phyloP scores from a whole-genome alignment of 2,329 filamentous ascomycete species.

The Dactylonectria macrodidyma region DNA sequence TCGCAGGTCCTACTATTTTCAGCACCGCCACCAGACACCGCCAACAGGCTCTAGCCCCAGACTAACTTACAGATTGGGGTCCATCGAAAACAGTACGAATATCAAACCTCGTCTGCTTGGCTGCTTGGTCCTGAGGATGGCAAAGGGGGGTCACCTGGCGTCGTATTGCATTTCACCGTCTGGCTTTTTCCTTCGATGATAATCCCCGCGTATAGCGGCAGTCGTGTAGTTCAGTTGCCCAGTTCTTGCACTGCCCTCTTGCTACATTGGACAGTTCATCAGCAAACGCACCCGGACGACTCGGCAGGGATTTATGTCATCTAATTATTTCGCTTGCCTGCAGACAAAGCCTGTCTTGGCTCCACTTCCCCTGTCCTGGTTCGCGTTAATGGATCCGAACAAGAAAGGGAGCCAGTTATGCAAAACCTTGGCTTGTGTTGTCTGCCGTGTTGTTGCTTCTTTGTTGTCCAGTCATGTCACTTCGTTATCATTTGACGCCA shows the following conservation, averaged over 20 bases:
- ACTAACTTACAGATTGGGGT: conserved; percentile 16
- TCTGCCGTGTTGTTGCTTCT: background rate
- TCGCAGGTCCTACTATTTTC: conserved; percentile 21
- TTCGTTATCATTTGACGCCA: background rate
- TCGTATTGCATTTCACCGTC: background rate
- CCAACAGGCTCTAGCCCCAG: conserved; percentile 21
- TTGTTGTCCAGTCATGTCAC: background rate
- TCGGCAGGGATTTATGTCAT: conserved; percentile 6
- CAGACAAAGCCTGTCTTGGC: conserved; percentile 4
- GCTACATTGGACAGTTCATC: background rate
- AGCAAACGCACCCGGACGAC: background rate
- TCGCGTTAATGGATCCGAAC: conserved; percentile 7
- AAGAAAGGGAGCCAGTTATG: background rate
- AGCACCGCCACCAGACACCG: conserved; percentile 30
- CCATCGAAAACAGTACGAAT: conserved; percentile 16
- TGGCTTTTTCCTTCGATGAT: background rate
- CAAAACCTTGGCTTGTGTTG: background rate
- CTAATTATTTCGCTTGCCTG: conserved; percentile 30
- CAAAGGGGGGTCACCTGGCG: background rate
- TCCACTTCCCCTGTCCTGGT: conserved; percentile 21
- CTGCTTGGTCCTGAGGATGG: background rate
- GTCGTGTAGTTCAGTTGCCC: background rate
- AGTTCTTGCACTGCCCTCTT: conserved; percentile 5
- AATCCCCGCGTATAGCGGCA: conserved; percentile 8
- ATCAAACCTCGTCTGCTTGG: background rate